phyloP scores from a whole-genome alignment of 2,329 filamentous ascomycete species.

The Aspergillus sp. region DNA sequence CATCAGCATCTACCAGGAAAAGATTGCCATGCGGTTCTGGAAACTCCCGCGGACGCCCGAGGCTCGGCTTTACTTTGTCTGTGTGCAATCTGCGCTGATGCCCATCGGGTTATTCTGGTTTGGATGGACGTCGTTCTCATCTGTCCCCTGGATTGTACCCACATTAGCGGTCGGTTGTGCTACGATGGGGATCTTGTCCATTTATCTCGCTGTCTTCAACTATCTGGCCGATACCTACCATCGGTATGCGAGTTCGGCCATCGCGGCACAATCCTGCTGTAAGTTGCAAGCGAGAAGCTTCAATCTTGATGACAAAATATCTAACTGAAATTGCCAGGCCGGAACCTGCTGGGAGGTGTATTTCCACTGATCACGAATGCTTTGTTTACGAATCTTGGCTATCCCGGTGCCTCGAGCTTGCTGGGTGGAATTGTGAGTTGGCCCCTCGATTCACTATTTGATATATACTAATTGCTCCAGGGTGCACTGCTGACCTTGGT shows the following conservation, averaged over 20 bases:
- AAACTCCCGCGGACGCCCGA: slow-evolving; percentile 60
- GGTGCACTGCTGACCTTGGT: slow-evolving; percentile 66
- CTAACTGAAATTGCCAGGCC: slow-evolving; percentile 26
- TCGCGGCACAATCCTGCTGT: slow-evolving; percentile 84
- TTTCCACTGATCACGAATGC: slow-evolving; percentile 75
- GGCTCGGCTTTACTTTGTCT: slow-evolving; percentile 77
- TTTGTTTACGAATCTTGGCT: slow-evolving; percentile 71
- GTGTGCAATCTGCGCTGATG: slow-evolving; percentile 69
- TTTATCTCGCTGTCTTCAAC: slow-evolving; percentile 89
- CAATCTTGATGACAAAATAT: neutral
- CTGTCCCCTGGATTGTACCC: slow-evolving; percentile 70
- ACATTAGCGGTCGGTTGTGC: slow-evolving; percentile 68
- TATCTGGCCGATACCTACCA: slow-evolving; percentile 89
- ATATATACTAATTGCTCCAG: slow-evolving; percentile 19
- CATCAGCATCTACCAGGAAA: slow-evolving; percentile 70
- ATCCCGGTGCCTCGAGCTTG: slow-evolving; percentile 68
- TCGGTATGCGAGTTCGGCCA: slow-evolving; percentile 76
- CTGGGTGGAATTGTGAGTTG: slow-evolving; percentile 67
- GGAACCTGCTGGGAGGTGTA: slow-evolving; percentile 76
- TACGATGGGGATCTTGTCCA: slow-evolving; percentile 80
- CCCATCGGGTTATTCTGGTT: slow-evolving; percentile 81
- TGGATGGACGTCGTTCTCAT: slow-evolving; percentile 64
- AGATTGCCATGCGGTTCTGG: slow-evolving; percentile 55
- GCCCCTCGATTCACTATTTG: neutral
- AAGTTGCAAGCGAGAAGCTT: slow-evolving; percentile 10